phyloP scores from a whole-genome alignment of 1,284 basidiomycete species.

The Schizophyllum amplum region DNA sequence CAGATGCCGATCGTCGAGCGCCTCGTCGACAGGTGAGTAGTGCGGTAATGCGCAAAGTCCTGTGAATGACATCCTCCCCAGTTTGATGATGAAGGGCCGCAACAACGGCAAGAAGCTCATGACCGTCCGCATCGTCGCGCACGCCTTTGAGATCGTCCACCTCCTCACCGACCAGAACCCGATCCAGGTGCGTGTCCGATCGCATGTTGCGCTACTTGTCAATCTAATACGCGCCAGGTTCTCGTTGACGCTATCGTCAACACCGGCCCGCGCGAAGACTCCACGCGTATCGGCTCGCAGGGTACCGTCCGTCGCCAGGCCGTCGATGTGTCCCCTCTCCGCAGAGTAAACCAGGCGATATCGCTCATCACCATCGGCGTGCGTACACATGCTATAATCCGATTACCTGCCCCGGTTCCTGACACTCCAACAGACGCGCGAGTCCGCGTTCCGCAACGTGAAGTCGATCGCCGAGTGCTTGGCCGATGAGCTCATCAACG shows the following conservation, averaged over 20 bases:
- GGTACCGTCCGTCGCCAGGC: slow-evolving; percentile 99
- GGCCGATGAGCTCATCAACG: slow-evolving; percentile 99
- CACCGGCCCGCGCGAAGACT: slow-evolving; percentile 99
- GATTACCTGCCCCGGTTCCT: neutral
- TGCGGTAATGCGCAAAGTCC: neutral
- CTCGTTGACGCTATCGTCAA: slow-evolving; percentile 99
- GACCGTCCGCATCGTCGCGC: slow-evolving; percentile 98
- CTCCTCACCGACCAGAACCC: slow-evolving; percentile 99
- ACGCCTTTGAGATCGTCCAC: slow-evolving; percentile 99
- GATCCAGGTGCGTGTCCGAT: slow-evolving; percentile 69
- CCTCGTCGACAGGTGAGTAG: slow-evolving; percentile 87
- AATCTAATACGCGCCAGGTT: slow-evolving; percentile 34
- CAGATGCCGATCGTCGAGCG: slow-evolving; percentile 99
- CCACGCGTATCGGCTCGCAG: slow-evolving; percentile 99
- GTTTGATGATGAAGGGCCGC: slow-evolving; percentile 99
- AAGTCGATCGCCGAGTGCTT: slow-evolving; percentile 99
- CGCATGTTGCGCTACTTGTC: neutral
- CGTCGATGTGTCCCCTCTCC: slow-evolving; percentile 98
- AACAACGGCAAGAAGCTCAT: slow-evolving; percentile 99
- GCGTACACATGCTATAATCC: slow-evolving; percentile 30
- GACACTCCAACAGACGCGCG: slow-evolving; percentile 66
- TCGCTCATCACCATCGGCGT: slow-evolving; percentile 94
- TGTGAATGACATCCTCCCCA: slow-evolving; percentile 22
- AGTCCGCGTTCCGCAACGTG: slow-evolving; percentile 99
- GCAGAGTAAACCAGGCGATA: slow-evolving; percentile 97